Evolutionary conservation across 1,139 yeast genomes (phyloP).

Genomic region (Suhomyces ambrosiae): DNA sequence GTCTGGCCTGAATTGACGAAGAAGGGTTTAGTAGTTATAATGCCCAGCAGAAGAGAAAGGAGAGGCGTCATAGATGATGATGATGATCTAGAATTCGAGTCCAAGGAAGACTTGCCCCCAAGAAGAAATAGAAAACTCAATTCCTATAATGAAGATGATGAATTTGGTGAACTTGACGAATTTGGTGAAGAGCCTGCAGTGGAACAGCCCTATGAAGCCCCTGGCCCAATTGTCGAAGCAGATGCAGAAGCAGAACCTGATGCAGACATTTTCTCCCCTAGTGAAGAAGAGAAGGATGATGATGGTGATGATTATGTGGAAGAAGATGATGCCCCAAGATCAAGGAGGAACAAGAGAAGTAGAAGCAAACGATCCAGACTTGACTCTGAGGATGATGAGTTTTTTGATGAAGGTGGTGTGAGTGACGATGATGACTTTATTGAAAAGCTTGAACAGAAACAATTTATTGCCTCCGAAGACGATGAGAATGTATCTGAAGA

Average conservation of each 20-base stretch:
- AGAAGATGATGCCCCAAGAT: constrained; percentile 12
- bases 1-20: no score
- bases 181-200: constrained; percentile 29
- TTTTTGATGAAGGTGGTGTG: constrained; percentile 17
- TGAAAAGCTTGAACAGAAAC: constrained; percentile 32
- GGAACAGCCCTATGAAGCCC: constrained; percentile 2
- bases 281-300: constrained; percentile 13
- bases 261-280: constrained; percentile 26
- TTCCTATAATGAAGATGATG: constrained; percentile 21
- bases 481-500: constrained; percentile 34
- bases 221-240: constrained; percentile 4
- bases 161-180: constrained; percentile 27
- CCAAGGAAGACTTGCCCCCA: constrained; percentile 16
- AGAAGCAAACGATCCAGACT: constrained; percentile 9
- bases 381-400: constrained; percentile 19
- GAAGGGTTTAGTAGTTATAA: no score
- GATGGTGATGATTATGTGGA: constrained; percentile 19
- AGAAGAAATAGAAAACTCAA: constrained; percentile 12
- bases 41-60: no score
- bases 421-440: constrained; percentile 29
- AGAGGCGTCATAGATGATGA: constrained; percentile 19
- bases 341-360: constrained; percentile 9
- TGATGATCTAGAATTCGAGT: constrained; percentile 22
- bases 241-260: constrained; percentile 26
- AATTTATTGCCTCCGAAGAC: constrained; percentile 44